Base-by-base conservation (phyloP, 1,284 basidiomycete genomes). In the Naganishia cerealis region DNA sequence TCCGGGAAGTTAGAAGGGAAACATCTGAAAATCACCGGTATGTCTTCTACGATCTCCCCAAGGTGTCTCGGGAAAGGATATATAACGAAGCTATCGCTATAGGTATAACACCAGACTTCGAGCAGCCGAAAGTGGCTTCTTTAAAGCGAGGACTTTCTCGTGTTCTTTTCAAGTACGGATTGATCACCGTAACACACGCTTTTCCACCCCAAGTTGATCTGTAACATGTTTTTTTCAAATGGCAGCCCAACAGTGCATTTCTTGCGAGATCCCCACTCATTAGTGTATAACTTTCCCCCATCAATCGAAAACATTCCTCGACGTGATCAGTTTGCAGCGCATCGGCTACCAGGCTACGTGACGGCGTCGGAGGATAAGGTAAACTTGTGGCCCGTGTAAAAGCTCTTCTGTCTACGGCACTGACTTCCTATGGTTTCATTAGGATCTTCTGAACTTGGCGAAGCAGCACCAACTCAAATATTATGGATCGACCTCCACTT, bases 401-500 rank as follows among this genome's bases (percentile, higher is more conserved):
- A 10, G 16, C 40, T 53, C 39, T 40, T n/a, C 21, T 36, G 9
- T 50, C 13, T 29, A 40, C 42, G 21, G 21, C 15, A 13, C 46
- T 50, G 46, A 50, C 3, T 8, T 24, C 29, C 13, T 50, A 21
- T 46, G 13, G 16, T 54, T 36, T 26, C 33, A 21, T 46, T 46
- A 91, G 87, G 87, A 90, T 69, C 81, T 98, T 6, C 82, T 84
- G 67, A 75, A 78, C 3, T 80, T 96, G 16, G 89, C 90, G 0
- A 82, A 85, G 72, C 78, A 79, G 46, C 83, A 90, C 69, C 78
- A 83, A 0, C 85, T 86, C 53, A 83, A 77, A 48, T 98, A 90
- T 77, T 86, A 86, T 18, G 95, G 95, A 0, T 94, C 91, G 10
- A 99, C 95, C 0, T 95, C 92, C n/a, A 94, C 92, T 12, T 81